Evolutionary conservation across 2,329 filamentous ascomycete genomes (phyloP).

Genomic region (Colletotrichum sp.): DNA sequence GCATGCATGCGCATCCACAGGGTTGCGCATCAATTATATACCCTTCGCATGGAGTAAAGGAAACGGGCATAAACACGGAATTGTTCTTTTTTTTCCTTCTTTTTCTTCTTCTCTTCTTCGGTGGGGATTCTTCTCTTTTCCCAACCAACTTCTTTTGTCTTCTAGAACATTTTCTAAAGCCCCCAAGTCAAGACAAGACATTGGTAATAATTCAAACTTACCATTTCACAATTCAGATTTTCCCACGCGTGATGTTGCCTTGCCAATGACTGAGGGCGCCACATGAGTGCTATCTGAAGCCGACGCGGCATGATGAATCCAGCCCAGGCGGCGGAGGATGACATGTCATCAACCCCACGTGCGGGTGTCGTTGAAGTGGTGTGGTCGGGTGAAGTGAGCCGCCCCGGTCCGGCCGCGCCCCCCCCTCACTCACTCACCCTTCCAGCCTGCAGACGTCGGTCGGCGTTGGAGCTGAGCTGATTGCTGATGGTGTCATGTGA

Average conservation of each 20-base stretch:
- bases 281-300: neutral
- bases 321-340: neutral
- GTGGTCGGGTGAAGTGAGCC: neutral
- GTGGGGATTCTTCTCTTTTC: neutral
- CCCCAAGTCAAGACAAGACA: neutral
- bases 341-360: neutral
- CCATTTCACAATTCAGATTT: neutral
- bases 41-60: slow-evolving; percentile 19
- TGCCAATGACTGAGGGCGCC: neutral
- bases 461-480: neutral
- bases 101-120: neutral
- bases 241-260: neutral
- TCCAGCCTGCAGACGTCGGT: neutral
- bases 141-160: neutral
- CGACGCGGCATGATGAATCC: neutral
- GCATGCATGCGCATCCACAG: neutral
- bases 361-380: neutral
- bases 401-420: neutral
- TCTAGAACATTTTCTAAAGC: neutral
- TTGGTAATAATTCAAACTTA: slow-evolving; percentile 7
- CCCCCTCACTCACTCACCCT: neutral
- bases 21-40: slow-evolving; percentile 15
- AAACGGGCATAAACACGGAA: slow-evolving; percentile 15
- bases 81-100: neutral
- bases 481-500: slow-evolving; percentile 1